Evolutionary conservation across 2,329 filamentous ascomycete species (phyloP), one percentile per base, ranked within the genome.

Genomic region (Kalaharituber pfeilii): DNA sequence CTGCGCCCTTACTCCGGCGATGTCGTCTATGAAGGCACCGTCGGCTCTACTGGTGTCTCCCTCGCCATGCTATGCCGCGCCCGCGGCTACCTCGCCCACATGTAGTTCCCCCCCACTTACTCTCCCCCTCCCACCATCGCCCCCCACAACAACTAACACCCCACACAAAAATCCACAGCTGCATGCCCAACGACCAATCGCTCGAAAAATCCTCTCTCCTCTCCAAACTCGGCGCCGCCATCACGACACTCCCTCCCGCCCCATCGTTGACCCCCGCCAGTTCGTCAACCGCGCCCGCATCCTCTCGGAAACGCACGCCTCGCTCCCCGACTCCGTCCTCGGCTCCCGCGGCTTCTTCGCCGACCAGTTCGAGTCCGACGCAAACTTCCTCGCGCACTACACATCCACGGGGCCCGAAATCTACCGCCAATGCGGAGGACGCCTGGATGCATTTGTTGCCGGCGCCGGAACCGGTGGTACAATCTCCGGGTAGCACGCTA

Each of bases 11-110:
- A 83, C 61, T 81, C 83, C 22, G 89, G 89, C 57, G 91, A 98
- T 67, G 93, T 85, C 44, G 87, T 98, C 64, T 98, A 96, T 69
- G 91, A 98, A 71, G 91, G 91, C 60, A 98, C 91, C 1, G 88
- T 94, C 15, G 91, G 91, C 56, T 94, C 86, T 66, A 98, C 91
- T 0, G 91, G 91, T 22, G 96, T 98, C 63, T 95, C 88, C 15
- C 75, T 98, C 8, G 91, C 91, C 2, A 85, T 85, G 0, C 78
- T 98, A 51, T 88, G 86, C 50, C 78, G 88, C 62, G 88, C 91
- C 22, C 78, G 81, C 67, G 91, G 91, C 29, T 96, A 96, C 71
- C 78, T 82, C 60, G 87, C 87, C 28, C 85, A 96, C 69, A 96
- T 98, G 75, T 79, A 69, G 61, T 61, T 52, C 15, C 42, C 8